Evolutionary conservation across 2,329 filamentous ascomycete genomes (phyloP), one percentile per base, ranked within the genome.

Genomic region (Triangularia setosa): DNA sequence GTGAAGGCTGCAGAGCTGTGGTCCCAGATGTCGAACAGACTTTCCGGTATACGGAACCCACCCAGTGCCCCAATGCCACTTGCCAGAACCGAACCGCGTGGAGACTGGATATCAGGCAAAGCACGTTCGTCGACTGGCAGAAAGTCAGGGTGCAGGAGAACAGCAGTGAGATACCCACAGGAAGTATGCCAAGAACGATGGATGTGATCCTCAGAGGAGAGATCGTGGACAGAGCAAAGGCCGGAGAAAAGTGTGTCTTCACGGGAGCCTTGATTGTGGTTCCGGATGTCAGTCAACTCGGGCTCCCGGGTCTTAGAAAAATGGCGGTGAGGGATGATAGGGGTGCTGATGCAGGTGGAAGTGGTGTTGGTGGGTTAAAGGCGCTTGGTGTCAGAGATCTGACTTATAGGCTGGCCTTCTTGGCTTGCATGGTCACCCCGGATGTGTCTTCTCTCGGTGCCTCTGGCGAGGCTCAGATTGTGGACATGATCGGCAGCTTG

Each of bases 121-220:
- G 93, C 76, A 98, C 93, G 0, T 99, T 99, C 75, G 91, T 99
- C 67, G 95, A 99, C 79, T 99, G 95, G 95, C 95, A 99, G 75
- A 98, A 98, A 76, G 93, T 98, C 24, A 91, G 96, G 68, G 92
- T 98, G 67, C 95, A 99, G 78, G 95, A 99, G 78, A 99, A 98
- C 80, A 97, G 93, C 70, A 94, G 94, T 3, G 95, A 99, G 75
- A 99, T 99, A 40, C 95, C 95, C 0, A 99, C 95, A 0, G 95
- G 95, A 62, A 97, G 93, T 79, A 99, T 99, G 95, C 95, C 95
- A 24, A 87, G 95, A 65, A 99, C 95, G 2, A 95, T 99, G 87
- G 95, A 99, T 73, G 90, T 99, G 52, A 97, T 99, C 70, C 79
- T 99, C 33, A 89, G 95, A 66, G 95, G 95, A 73, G 95, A 99